Conservation (phyloP, 2,329 filamentous ascomycete species). For the Exophiala dermatitidis region DNA sequence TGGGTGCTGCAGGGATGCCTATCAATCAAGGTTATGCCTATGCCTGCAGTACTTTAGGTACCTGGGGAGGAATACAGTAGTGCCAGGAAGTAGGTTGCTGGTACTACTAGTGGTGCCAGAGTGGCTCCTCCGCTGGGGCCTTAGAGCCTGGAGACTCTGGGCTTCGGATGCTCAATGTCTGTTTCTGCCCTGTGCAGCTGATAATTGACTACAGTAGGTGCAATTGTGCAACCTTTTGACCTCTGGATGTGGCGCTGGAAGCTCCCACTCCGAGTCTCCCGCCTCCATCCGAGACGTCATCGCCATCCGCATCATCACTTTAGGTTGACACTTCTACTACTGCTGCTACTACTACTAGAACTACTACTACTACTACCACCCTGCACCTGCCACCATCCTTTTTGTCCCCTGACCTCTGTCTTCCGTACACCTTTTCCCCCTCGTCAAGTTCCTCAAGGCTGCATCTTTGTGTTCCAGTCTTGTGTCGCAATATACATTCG, state of each 20-base stretch:
- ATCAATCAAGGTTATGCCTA: too few species aligned
- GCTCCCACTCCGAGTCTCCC: slow-evolving; percentile 2
- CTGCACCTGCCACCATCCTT: neutral
- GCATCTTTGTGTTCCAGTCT: neutral
- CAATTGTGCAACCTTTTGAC: neutral
- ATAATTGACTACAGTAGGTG: neutral
- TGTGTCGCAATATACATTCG: too few species aligned
- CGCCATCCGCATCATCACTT: neutral
- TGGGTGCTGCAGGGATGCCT: too few species aligned
- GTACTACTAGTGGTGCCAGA: too few species aligned
- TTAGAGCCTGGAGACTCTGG: too few species aligned
- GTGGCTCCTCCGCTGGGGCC: too few species aligned
- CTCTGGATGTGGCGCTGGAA: neutral
- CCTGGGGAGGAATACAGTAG: too few species aligned
- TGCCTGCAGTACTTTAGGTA: too few species aligned
- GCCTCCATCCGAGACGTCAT: slow-evolving; percentile 16
- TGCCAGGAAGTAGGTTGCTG: too few species aligned
- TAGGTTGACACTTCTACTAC: neutral
- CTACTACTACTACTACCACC: neutral
- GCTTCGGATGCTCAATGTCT: too few species aligned
- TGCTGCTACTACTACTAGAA: neutral
- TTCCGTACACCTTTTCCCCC: neutral
- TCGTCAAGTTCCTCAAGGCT: neutral
- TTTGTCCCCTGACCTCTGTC: neutral
- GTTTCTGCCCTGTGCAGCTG: too few species aligned